A percentile compares a stretch with the other conserved stretches of the same genome.
phyloP scores from a whole-genome alignment of 2,329 filamentous ascomycete species.

The Daldinia sp. region DNA sequence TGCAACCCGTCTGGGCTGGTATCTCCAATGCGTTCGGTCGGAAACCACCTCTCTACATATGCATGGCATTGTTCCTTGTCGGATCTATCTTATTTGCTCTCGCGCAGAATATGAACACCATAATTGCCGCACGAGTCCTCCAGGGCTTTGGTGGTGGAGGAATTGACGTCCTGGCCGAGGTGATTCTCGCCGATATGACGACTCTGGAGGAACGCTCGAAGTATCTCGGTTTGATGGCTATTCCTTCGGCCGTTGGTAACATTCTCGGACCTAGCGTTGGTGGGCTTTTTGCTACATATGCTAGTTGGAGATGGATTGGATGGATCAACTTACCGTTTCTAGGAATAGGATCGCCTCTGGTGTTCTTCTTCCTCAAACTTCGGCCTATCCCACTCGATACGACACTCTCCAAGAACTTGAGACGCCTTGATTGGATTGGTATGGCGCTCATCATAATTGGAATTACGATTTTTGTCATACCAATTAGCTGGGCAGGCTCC shows the following conservation, averaged over 20 bases:
- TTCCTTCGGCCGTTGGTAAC: slow-evolving; percentile 62
- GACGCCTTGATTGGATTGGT: not conserved
- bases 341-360: slow-evolving; percentile 59
- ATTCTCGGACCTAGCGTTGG: slow-evolving; percentile 64
- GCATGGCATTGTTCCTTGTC: slow-evolving; percentile 53
- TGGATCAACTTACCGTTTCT: slow-evolving; percentile 73
- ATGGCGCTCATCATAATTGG: not conserved
- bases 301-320: slow-evolving; percentile 72
- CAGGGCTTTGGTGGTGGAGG: slow-evolving; percentile 53
- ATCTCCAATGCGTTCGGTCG: slow-evolving; percentile 50
- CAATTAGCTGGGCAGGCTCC: not conserved
- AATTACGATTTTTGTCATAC: slow-evolving; percentile 6
- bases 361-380: slow-evolving; percentile 63
- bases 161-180: slow-evolving; percentile 50
- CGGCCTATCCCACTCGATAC: slow-evolving; percentile 52
- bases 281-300: slow-evolving; percentile 64
- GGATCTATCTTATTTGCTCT: slow-evolving; percentile 55
- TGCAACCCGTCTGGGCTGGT: slow-evolving; percentile 43
- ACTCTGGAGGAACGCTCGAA: slow-evolving; percentile 50
- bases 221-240: slow-evolving; percentile 47
- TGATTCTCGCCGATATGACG: slow-evolving; percentile 55
- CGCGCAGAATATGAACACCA: not conserved
- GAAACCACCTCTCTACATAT: slow-evolving; percentile 46
- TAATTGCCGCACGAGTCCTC: not conserved
- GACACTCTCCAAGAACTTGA: not conserved